phyloP scores from a whole-genome alignment of 75 land plant species.

The Pinus albicaulis region DNA sequence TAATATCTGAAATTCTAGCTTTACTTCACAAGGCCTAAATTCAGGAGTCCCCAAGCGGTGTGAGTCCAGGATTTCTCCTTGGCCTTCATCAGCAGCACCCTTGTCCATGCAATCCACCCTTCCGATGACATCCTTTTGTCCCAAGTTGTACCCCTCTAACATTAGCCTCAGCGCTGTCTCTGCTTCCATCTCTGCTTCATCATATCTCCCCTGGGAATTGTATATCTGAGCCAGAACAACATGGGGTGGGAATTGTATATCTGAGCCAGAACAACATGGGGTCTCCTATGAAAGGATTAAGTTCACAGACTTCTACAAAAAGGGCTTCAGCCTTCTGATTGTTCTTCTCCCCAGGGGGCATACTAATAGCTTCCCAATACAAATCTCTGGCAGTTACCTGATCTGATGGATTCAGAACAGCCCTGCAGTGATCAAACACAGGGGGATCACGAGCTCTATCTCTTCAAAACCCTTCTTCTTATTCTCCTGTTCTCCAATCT shows the following conservation, averaged over 20 bases:
- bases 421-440: slow-evolving; percentile 72
- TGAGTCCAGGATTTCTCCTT: slow-evolving; percentile 67
- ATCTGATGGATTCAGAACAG: slow-evolving; percentile 40
- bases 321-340: slow-evolving; percentile 40
- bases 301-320: slow-evolving; percentile 35
- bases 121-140: slow-evolving; percentile 93
- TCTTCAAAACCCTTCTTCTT: slow-evolving; percentile 26
- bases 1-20: too few species aligned
- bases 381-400: slow-evolving; percentile 62
- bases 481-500: background rate
- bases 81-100: slow-evolving; percentile 72
- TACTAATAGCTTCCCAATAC: slow-evolving; percentile 78
- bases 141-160: slow-evolving; percentile 87
- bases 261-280: slow-evolving; percentile 61
- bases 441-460: slow-evolving; percentile 65
- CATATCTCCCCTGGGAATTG: slow-evolving; percentile 49
- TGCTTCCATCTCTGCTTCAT: slow-evolving; percentile 61
- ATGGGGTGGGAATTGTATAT: slow-evolving; percentile 31
- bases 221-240: slow-evolving; percentile 64
- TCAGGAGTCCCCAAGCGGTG: slow-evolving; percentile 65
- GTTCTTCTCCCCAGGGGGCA: slow-evolving; percentile 1
- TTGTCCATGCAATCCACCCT: slow-evolving; percentile 85
- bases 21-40: slow-evolving; percentile 75
- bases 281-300: slow-evolving; percentile 78
- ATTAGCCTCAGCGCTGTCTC: slow-evolving; percentile 53